Evolutionary conservation across 192 early-diverging fungal genomes (phyloP).

Genomic region (Oehlia diaphana): DNA sequence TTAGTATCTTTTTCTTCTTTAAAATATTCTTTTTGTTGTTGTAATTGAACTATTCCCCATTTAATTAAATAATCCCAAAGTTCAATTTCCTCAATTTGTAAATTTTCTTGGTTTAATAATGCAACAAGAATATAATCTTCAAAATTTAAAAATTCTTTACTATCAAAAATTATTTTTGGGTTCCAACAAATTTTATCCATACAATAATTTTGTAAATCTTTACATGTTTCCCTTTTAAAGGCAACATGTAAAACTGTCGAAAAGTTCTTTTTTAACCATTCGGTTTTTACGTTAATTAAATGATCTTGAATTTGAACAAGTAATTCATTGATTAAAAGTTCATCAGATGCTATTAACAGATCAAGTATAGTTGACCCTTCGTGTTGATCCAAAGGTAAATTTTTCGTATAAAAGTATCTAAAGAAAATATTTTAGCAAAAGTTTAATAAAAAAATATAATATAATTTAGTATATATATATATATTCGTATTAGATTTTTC

Average conservation of each 20-base stretch:
- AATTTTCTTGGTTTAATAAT: constrained; percentile 12
- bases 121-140: background rate
- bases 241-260: constrained; percentile 9
- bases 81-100: constrained; percentile 20
- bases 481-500: no score
- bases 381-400: background rate
- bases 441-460: background rate
- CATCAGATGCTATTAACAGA: constrained; percentile 16
- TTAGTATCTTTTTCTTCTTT: background rate
- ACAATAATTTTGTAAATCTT: constrained; percentile 17
- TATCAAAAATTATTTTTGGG: constrained; percentile 4
- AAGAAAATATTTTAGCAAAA: background rate
- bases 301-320: constrained; percentile 20
- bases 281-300: background rate
- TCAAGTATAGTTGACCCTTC: constrained; percentile 17
- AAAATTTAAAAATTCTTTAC: background rate
- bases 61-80: constrained; percentile 16
- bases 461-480: no score
- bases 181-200: background rate
- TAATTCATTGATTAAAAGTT: constrained; percentile 21
- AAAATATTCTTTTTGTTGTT: background rate
- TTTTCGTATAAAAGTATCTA: constrained; percentile 17
- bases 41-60: constrained; percentile 1
- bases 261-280: constrained; percentile 22
- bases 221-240: constrained; percentile 7